Conservation (phyloP, 2,329 filamentous ascomycete genomes). For the Cercospora brassicicola region DNA sequence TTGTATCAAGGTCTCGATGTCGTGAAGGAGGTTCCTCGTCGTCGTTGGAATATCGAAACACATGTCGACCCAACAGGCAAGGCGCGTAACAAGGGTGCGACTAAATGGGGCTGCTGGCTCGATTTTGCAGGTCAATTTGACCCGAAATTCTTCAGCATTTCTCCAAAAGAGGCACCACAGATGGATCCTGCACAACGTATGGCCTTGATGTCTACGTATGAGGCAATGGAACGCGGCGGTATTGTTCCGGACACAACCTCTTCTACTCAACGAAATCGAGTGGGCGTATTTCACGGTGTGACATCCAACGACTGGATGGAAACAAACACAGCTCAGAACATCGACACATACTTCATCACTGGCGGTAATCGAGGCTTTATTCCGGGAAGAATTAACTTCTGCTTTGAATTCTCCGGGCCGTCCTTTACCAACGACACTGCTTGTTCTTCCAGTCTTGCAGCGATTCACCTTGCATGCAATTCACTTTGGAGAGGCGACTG, state of each 20-base stretch:
- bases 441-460: constrained; percentile 71
- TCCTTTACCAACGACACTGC: constrained; percentile 75
- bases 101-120: constrained; percentile 42
- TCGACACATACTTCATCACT: constrained; percentile 28
- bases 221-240: constrained; percentile 24
- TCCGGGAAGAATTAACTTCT: constrained; percentile 49
- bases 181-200: constrained; percentile 21
- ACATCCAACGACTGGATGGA: constrained; percentile 40
- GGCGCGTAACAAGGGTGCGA: constrained; percentile 27
- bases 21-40: constrained; percentile 13
- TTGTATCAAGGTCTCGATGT: constrained; percentile 18
- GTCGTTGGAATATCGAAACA: constrained; percentile 21
- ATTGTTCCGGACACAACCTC: constrained; percentile 32
- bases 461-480: constrained; percentile 70
- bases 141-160: constrained; percentile 45
- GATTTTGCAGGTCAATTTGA: constrained; percentile 44
- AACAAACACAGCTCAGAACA: constrained; percentile 31
- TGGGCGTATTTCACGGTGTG: constrained; percentile 40
- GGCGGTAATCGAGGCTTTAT: constrained; percentile 18
- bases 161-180: constrained; percentile 29
- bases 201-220: constrained; percentile 22
- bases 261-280: constrained; percentile 33
- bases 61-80: constrained; percentile 24
- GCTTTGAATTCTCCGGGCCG: constrained; percentile 66
- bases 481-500: constrained; percentile 45